Evolutionary conservation across 768 basidiomycete genomes (phyloP), one percentile per base, ranked within the genome.

Genomic region (Chalciporus piperatus): DNA sequence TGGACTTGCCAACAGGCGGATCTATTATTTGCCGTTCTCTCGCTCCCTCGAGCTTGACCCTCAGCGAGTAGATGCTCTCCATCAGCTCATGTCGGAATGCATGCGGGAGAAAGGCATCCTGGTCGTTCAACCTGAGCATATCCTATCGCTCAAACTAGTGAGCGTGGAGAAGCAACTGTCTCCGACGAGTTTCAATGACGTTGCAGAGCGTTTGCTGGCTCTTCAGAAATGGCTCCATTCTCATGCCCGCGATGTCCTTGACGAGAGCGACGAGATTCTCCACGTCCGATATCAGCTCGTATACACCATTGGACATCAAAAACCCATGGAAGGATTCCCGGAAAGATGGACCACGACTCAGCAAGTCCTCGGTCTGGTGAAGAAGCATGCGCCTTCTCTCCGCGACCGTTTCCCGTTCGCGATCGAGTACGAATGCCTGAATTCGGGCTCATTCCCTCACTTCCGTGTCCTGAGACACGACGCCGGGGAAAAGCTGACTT

Each of bases 1-100:
- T 6, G 47, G 47, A 16, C 40, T 48, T 19, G 50, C 63, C 2
- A 75, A 77, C 53, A 68, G 76, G 11, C 73, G 71, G 0, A 58
- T 81, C 3, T 79, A 74, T 48, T 73, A 71, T 43, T 41, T 79
- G 2, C 79, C 79, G 3, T 79, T 81, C 48, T 75, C 73, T 11
- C 71, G 79, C 12, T 64, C 69, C 9, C 52, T 72, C 9, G 50
- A 57, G 40, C 35, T 70, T 17, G 55, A 54, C 22, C 9, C 40
- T 0, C 20, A 51, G 8, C 51, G 60, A 47, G 51, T 66, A 37
- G 19, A 50, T 3, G 45, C 40, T 14, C 66, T 77, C 14, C 56
- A 54, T 16, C 17, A 44, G 16, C 53, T 79, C 16, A 68, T 72
- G 49, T 50, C 64, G 27, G 63, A 67, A 40, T 81, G 79, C 52